These are phyloP conservation scores for Shiraia bambusicola DNA, from an alignment of 2,329 filamentous ascomycete species.

Conservation along the genomic window DNA sequence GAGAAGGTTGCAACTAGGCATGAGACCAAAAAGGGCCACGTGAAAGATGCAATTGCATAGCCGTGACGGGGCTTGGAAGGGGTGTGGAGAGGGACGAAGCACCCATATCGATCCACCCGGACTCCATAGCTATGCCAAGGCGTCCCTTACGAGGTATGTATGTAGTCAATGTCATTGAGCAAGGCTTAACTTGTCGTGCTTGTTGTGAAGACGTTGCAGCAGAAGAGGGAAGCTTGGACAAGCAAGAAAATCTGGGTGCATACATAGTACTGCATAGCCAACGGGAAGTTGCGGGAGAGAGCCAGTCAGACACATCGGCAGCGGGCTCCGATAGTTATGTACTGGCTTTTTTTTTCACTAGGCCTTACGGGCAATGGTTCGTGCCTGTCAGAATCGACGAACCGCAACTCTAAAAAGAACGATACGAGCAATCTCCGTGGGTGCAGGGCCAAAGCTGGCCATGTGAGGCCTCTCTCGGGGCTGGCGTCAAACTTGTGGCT, in stretches of 20 bases:
- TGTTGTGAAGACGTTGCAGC: constrained; percentile 8
- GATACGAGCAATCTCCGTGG: neutral
- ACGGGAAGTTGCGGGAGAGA: constrained; percentile 12
- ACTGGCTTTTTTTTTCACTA: constrained; percentile 4
- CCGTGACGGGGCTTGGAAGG: neutral
- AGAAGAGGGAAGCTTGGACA: constrained; percentile 1
- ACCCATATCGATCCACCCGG: too few species aligned
- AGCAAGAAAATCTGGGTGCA: neutral
- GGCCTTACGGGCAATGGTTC: constrained; percentile 5
- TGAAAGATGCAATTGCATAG: constrained; percentile 11
- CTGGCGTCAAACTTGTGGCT: constrained; percentile 4
- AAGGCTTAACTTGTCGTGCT: too few species aligned
- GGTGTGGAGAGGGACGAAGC: constrained; percentile 4
- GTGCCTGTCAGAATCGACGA: neutral
- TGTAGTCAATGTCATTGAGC: constrained; percentile 1
- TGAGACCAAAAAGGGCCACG: constrained; percentile 11
- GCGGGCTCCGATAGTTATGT: constrained; percentile 20
- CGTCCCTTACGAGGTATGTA: constrained; percentile 1
- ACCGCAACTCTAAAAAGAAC: neutral
- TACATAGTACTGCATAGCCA: too few species aligned
- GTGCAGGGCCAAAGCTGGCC: too few species aligned
- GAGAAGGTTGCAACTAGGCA: constrained; percentile 17
- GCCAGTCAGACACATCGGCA: constrained; percentile 34
- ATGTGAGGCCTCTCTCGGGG: neutral
- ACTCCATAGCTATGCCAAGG: constrained; percentile 1